Percentiles rank a stretch among this genome's conserved stretches.
Evolutionary conservation across 75 land plant species (phyloP).

Genomic region (Larix kaempferi): DNA sequence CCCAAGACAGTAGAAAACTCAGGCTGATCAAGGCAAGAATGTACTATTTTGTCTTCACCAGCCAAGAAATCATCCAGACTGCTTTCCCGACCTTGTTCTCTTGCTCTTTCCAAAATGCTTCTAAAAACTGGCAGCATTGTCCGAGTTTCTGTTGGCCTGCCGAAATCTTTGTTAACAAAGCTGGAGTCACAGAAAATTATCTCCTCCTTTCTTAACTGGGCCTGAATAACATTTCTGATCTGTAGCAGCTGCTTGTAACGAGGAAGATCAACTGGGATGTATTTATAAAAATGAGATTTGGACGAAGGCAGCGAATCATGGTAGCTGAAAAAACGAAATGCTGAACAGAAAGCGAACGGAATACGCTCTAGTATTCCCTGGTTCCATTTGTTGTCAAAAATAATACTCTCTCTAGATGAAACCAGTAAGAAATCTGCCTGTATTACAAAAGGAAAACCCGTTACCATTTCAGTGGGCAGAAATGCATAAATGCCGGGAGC

Average conservation of each 20-base stretch:
- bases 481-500: conserved; percentile 49
- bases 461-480: conserved; percentile 50
- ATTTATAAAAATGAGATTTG: conserved; percentile 10
- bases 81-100: conserved; percentile 14
- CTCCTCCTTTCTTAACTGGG: conserved; percentile 16
- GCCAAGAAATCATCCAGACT: background rate
- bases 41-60: conserved; percentile 31
- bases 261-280: conserved; percentile 28
- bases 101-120: conserved; percentile 33
- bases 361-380: conserved; percentile 48
- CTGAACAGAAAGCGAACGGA: conserved; percentile 43
- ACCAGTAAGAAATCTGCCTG: conserved; percentile 59
- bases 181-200: conserved; percentile 38
- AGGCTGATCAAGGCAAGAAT: conserved; percentile 20
- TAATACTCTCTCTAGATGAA: conserved; percentile 51
- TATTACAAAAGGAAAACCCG: conserved; percentile 52
- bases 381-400: conserved; percentile 49
- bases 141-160: conserved; percentile 33
- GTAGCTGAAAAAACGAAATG: conserved; percentile 33
- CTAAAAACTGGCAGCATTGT: conserved; percentile 33
- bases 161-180: conserved; percentile 24
- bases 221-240: conserved; percentile 28
- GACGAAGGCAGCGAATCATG: conserved; percentile 17
- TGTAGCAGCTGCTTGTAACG: conserved; percentile 18
- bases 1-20: conserved; percentile 21